A percentile compares a stretch with the other conserved stretches of the same genome.
Conservation (phyloP, 176 grass and related monocot species). For the Juncus inflexus region DNA sequence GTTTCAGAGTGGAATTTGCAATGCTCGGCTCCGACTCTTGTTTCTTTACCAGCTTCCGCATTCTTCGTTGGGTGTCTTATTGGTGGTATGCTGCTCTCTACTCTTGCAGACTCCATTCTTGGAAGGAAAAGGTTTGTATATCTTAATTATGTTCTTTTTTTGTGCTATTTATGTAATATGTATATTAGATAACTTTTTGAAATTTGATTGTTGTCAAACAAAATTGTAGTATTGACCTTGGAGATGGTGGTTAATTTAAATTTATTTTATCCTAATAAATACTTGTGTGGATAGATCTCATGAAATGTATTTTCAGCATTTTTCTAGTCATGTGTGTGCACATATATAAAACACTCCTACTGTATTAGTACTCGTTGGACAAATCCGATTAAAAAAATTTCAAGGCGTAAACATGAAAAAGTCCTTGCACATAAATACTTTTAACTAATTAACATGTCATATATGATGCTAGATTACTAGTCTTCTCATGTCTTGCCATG, state of each 20-base stretch:
- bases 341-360: no score
- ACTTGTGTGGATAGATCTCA: not conserved
- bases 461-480: constrained; percentile 43
- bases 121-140: constrained; percentile 24
- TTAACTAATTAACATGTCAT: constrained; percentile 8
- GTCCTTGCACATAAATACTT: not conserved
- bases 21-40: constrained; percentile 55
- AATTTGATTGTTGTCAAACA: no score
- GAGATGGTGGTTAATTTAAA: not conserved
- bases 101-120: not conserved
- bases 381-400: no score
- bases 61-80: constrained; percentile 78
- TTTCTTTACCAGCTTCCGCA: constrained; percentile 64
- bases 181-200: not conserved
- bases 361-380: no score
- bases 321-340: not conserved
- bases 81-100: constrained; percentile 42
- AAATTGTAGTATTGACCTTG: no score
- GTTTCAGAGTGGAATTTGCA: constrained; percentile 80
- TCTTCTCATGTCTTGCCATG: constrained; percentile 44
- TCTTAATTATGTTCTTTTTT: not conserved
- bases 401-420: no score
- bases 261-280: not conserved
- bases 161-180: not conserved
- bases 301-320: not conserved